Evolutionary conservation across 2,329 filamentous ascomycete genomes (phyloP).

Genomic region (Neonectria punicea): DNA sequence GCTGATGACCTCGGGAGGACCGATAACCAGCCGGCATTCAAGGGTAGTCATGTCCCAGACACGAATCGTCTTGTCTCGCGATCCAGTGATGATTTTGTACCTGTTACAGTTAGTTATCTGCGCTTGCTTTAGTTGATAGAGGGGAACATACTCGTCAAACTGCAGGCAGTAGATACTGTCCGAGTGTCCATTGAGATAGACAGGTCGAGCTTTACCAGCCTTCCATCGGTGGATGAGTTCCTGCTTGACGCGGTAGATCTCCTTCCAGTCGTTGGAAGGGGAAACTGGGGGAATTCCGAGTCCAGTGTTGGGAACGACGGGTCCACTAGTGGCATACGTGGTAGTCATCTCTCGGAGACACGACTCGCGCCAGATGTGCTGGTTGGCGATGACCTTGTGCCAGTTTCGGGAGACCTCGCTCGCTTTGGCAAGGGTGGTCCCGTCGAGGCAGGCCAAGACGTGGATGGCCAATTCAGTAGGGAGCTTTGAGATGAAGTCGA

Average conservation of each 20-base stretch:
- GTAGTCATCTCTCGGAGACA: constrained; percentile 70
- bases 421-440: constrained; percentile 59
- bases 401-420: constrained; percentile 63
- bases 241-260: constrained; percentile 81
- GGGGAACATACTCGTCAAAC: constrained; percentile 83
- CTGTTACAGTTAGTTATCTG: constrained; percentile 59
- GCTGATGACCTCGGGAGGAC: constrained; percentile 74
- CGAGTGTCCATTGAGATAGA: constrained; percentile 92
- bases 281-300: constrained; percentile 65
- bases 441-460: constrained; percentile 67
- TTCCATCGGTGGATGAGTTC: constrained; percentile 84
- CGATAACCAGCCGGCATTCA: constrained; percentile 86
- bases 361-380: constrained; percentile 72
- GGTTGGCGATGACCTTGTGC: constrained; percentile 59
- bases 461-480: constrained; percentile 70
- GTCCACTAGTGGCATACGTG: constrained; percentile 67
- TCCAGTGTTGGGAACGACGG: constrained; percentile 63
- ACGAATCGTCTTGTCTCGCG: constrained; percentile 92
- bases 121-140: background rate
- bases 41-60: constrained; percentile 95
- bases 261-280: constrained; percentile 83
- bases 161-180: constrained; percentile 98
- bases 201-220: constrained; percentile 78
- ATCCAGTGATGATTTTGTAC: constrained; percentile 95
- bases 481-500: constrained; percentile 67